These are phyloP conservation scores for Phragmites australis DNA, from an alignment of 176 grass and related monocot species.

Conservation along the genomic window DNA sequence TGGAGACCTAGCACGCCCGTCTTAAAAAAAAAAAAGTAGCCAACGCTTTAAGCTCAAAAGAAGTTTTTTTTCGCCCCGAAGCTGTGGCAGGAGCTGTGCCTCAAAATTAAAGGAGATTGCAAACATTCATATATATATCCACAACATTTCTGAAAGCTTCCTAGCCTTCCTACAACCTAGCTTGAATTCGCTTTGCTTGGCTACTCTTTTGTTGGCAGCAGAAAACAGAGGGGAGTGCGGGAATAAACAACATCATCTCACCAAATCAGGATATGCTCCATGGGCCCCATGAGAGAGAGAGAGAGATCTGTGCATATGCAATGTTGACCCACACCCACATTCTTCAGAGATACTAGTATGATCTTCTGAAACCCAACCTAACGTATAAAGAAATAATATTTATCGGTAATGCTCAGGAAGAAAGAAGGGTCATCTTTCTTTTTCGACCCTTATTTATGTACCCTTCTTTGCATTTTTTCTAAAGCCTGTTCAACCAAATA, in stretches of 20 bases:
- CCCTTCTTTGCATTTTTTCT: too few species aligned
- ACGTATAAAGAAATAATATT: too few species aligned
- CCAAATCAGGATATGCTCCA: constrained; percentile 29
- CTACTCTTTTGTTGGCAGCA: neutral
- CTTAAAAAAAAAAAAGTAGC: too few species aligned
- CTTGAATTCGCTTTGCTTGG: neutral
- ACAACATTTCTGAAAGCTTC: neutral
- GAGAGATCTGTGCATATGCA: neutral
- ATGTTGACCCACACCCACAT: neutral
- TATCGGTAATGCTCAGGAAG: too few species aligned
- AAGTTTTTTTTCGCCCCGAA: too few species aligned
- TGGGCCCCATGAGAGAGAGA: neutral
- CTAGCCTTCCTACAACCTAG: neutral
- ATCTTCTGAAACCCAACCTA: too few species aligned
- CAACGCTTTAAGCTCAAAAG: neutral
- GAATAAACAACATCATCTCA: constrained; percentile 43
- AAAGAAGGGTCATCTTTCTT: too few species aligned
- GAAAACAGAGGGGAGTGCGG: neutral
- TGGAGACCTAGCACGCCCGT: constrained; percentile 28
- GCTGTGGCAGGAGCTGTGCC: neutral
- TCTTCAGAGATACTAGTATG: too few species aligned
- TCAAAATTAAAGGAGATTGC: neutral
- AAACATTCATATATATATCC: constrained; percentile 21
- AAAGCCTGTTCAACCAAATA: too few species aligned
- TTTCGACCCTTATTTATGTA: too few species aligned